Conservation (phyloP, 2,329 filamentous ascomycete genomes). For the Xylaria sp. region DNA sequence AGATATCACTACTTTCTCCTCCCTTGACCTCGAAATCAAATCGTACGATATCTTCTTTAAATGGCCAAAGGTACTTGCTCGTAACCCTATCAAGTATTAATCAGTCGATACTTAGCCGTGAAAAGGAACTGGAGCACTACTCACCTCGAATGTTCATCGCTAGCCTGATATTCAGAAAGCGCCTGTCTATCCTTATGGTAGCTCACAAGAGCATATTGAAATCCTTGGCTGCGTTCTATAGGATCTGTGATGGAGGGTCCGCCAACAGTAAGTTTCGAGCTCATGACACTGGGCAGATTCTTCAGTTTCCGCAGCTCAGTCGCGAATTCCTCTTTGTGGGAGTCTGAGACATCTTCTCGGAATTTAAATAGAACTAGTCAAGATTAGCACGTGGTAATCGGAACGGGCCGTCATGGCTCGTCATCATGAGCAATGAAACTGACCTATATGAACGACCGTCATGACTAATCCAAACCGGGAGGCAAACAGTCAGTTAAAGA, state of each 20-base stretch:
- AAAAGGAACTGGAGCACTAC: not conserved
- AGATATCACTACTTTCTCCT: constrained; percentile 15
- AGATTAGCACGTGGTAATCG: not conserved
- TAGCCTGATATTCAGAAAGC: constrained; percentile 63
- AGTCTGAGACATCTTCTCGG: constrained; percentile 19
- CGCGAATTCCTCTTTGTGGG: constrained; percentile 58
- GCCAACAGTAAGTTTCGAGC: constrained; percentile 61
- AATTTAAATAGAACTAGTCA: constrained; percentile 35
- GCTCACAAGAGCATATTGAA: constrained; percentile 62
- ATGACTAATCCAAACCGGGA: constrained; percentile 7
- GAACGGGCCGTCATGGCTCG: not conserved
- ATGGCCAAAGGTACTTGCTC: constrained; percentile 62
- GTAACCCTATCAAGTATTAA: constrained; percentile 57
- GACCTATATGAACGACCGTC: constrained; percentile 31
- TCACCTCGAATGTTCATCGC: constrained; percentile 62
- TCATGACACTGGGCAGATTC: constrained; percentile 58
- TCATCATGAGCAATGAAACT: not conserved
- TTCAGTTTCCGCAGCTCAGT: constrained; percentile 62
- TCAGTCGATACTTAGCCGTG: not conserved
- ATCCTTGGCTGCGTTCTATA: constrained; percentile 64
- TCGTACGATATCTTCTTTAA: constrained; percentile 62
- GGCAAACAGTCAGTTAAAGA: not conserved
- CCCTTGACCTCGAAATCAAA: constrained; percentile 62
- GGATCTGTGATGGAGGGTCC: constrained; percentile 64
- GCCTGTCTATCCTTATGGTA: constrained; percentile 60